Base-by-base conservation (phyloP, 1,139 yeast species). In the Scheffersomyces titani region DNA sequence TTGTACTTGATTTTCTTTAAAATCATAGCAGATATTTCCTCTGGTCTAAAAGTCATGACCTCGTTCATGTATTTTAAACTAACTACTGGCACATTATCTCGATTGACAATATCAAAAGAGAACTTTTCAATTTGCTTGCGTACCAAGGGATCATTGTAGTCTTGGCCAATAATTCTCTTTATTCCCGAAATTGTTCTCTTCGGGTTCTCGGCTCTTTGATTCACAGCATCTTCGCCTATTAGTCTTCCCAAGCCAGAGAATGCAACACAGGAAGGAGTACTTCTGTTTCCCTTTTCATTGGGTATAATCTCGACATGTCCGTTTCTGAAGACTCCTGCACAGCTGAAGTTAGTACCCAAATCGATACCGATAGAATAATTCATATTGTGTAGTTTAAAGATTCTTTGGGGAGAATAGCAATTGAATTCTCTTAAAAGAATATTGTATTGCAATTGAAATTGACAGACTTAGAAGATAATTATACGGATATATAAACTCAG, bases 271-370 rank as follows among this genome's bases (percentile, higher is more conserved):
- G 96, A 90, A 48, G 97, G 97, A 53, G 97, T 92, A 67, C 91
- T 92, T 81, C 97, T 88, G 80, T 90, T 90, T 79, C 97, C 97
- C 81, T 92, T 97, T 74, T 92, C 97, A 73, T 92, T 92, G 66
- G 97, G 97, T 68, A 92, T 80, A 66, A 92, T 92, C 77, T 91
- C 97, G 58, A 92, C 97, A 70, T 90, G 88, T 63, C 97, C 97
- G 60, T 88, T 84, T 75, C 89, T 89, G 96, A 92, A 90, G 51
- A 90, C 97, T 70, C 96, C 97, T 53, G 92, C 97, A 85, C 97
- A 92, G 6, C 97, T 91, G 78, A 92, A 91, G 36, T 81, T 77
- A 51, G 97, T 91, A 70, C 97, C 97, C 74, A 92, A 84, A 81
- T 89, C 96, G 63, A 89, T 89, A 73, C 96, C 96, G 67, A 89